Base-by-base conservation (phyloP, 2,329 filamentous ascomycete species). In the Hymenoscyphus fructigenus region DNA sequence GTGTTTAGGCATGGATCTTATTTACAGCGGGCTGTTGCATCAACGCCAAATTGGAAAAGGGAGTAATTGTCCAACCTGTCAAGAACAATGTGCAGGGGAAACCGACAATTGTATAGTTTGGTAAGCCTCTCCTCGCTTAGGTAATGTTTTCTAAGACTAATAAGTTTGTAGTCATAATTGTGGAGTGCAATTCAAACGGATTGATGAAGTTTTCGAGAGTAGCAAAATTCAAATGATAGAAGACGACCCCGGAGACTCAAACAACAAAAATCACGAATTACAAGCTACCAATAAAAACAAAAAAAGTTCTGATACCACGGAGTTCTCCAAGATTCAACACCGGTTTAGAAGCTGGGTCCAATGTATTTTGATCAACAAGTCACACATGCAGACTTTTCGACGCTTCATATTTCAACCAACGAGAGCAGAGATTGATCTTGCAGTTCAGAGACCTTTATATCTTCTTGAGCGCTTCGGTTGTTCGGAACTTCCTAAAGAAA, bases 311-410 rank as follows among this genome's bases (percentile, higher is more conserved):
- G n/a, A 3, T 15, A n/a, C 5, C 3, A 5, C 5, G 2, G n/a
- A 20, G 1, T 15, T 2, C 5, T 1, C 1, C 17, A 1, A n/a
- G 2, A 2, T 3, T 12, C 41, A 1, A 5, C n/a, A 20, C 2
- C 41, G n/a, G 5, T 2, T 44, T 6, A 7, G 6, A n/a, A 5
- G 12, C 15, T 44, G 41, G 41, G n/a, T 20, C 6, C 5, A 20
- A 20, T 1, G 5, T 3, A 9, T 12, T 9, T 1, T 20, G n/a
- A 20, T n/a, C 5, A 15, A 44, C 6, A 44, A 44, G 17, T 1
- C n/a, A 20, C 41, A 44, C 3, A 44, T 44, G 41, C 41, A 44
- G 17, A 3, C 41, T 1, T 44, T 44, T 20, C 41, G 15, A 44
- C 17, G 41, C 15, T 44, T 44, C 41, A n/a, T 15, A 2, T 44